Evolutionary conservation across 352 stramenopile species (phyloP), one percentile per base, ranked within the genome.

Genomic region (Thraustochytrium sp.): DNA sequence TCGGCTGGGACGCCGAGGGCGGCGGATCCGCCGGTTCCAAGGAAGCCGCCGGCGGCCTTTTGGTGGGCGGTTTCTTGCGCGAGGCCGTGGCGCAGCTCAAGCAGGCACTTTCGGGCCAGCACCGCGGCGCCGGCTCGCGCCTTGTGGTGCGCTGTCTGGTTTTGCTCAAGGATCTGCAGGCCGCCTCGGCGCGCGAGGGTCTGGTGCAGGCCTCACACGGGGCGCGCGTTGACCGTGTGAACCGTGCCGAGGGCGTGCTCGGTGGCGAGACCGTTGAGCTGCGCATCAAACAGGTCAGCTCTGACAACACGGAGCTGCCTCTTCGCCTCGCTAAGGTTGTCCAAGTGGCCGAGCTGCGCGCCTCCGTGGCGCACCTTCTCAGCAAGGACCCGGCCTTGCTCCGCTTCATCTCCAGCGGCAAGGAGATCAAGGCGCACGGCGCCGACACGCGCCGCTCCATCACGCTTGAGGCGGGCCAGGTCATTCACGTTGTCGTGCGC

Each of bases 21-120:
- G n/a, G n/a, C n/a, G n/a, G n/a, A n/a, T 59, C 51, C 51, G n/a
- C 51, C 2, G 2, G 16, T 16, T 0, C 21, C 16, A 1, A 26
- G 11, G 59, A 48, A 9, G 59, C 26, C 8, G 40, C 36, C 23
- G 21, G 9, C 0, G 68, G 68, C 13, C 37, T 80, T 42, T 1
- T 65, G 9, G 53, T 80, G 9, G 68, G 68, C 63, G 68, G 68
- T 31, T 80, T 80, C 76, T 21, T 80, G 68, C 68, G 68, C 38
- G 68, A 80, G n/a, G 68, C 68, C 13, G 23, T 80, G 0, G 68
- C 68, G 13, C 68, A 80, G 38, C 68, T 80, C 2, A 80, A 80
- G 26, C 5, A 9, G 13, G 68, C 44, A 18, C 68, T 80, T 11
- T 26, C 16, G n/a, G 37, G 31, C 2, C 11, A 72, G 4, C 0